Conservation (phyloP, 139 green algal genomes). For the Chlamydomonas sp. region DNA sequence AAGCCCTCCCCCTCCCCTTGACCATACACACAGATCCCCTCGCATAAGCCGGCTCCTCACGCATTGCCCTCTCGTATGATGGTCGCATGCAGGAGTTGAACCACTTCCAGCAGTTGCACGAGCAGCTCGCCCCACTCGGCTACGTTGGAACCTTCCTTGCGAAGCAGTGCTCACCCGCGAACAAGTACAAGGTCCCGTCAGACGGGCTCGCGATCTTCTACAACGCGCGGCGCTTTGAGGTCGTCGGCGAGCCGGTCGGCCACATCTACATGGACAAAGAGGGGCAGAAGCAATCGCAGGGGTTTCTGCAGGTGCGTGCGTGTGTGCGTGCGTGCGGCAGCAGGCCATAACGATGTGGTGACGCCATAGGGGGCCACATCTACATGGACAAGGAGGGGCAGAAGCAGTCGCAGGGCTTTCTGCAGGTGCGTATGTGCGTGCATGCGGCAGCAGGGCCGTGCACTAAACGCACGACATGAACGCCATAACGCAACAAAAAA, state of each 20-base stretch:
- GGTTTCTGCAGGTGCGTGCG: constrained; percentile 32
- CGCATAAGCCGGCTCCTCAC: not conserved
- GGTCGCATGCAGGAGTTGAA: constrained; percentile 42
- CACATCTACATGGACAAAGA: constrained; percentile 20
- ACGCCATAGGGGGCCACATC: no score
- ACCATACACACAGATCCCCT: not conserved
- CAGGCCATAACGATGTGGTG: no score
- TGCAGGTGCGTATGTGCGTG: no score
- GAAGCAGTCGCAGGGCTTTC: no score
- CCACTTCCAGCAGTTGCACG: constrained; percentile 32
- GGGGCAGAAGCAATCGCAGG: constrained; percentile 24
- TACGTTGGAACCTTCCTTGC: constrained; percentile 34
- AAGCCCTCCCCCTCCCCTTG: not conserved
- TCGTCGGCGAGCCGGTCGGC: constrained; percentile 1
- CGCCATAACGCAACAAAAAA: no score
- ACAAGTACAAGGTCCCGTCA: constrained; percentile 29
- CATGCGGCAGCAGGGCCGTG: no score
- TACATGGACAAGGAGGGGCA: no score
- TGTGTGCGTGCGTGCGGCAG: no score
- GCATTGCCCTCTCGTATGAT: not conserved
- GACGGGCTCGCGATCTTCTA: constrained; percentile 55
- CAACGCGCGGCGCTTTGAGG: constrained; percentile 27
- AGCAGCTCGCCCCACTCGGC: constrained; percentile 5
- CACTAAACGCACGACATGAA: no score
- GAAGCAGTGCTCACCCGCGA: constrained; percentile 40